Evolutionary conservation across 352 stramenopile genomes (phyloP), one percentile per base, ranked within the genome.

Genomic region (Phytophthora meadii): DNA sequence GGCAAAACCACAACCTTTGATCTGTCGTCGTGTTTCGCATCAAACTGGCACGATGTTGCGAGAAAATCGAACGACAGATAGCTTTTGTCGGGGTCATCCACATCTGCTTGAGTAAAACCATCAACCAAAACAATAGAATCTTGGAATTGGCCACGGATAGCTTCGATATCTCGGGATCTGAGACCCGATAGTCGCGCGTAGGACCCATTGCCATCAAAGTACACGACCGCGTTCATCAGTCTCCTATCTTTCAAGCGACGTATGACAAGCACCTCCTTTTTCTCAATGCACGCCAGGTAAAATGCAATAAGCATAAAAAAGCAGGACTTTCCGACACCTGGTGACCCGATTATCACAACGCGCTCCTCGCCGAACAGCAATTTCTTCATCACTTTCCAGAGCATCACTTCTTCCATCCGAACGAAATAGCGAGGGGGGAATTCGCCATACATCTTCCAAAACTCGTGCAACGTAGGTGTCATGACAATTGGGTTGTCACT

Each of bases 281-380:
- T 65, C 48, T 57, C 27, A 15, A 61, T 48, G 19, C 48, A 65
- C 12, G 48, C 54, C 55, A 70, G 17, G 10, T 66, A 61, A 7
- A 66, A 66, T 3, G 19, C 62, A 34, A 61, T n/a, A 14, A 70
- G 62, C 55, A 70, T 70, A 15, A 61, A 55, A 61, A 66, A 66
- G 32, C 54, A 70, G 8, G 54, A 66, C 42, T 70, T 66, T 25
- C 62, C 62, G 17, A 70, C 62, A 48, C 54, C 62, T 12, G 54
- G 48, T 42, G 62, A 70, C 36, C 61, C 52, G 0, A 68, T 8
- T 15, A 68, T 62, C 46, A 68, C 61, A 53, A 63, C 32, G 37
- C 51, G 44, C 22, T 42, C 28, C 28, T 67, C 50, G 3, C 5
- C 4, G 24, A 39, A 14, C 42, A 60, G 8, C 11, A 61, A n/a